Conservation (phyloP, 2,329 filamentous ascomycete species). For the Epichloe uncinata region DNA sequence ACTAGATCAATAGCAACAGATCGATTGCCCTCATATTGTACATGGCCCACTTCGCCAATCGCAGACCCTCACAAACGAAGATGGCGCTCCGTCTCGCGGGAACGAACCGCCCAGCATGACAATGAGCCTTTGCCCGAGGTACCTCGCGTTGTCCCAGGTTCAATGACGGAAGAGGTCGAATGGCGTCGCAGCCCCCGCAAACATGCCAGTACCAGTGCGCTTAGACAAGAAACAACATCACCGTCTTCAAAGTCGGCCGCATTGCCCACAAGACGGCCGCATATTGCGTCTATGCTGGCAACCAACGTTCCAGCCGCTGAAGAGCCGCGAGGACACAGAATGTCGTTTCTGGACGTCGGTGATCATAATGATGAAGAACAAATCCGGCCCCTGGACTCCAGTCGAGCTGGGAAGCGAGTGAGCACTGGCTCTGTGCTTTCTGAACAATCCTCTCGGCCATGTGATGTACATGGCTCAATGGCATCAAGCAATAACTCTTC, state of each 20-base stretch:
- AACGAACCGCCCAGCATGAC: not conserved
- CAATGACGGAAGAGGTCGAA: not conserved
- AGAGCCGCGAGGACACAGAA: slow-evolving; percentile 1
- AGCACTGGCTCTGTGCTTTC: slow-evolving; percentile 18
- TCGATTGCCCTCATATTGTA: not conserved
- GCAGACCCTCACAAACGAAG: not conserved
- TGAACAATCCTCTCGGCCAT: slow-evolving; percentile 11
- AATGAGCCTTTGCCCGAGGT: not conserved
- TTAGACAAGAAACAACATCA: not conserved
- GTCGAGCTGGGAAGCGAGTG: slow-evolving; percentile 14
- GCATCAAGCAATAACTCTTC: slow-evolving; percentile 11
- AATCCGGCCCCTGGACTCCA: slow-evolving; percentile 4
- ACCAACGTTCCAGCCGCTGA: not conserved
- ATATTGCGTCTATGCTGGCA: slow-evolving; percentile 4
- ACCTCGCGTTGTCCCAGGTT: not conserved
- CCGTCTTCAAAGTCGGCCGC: not conserved
- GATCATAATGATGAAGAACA: not conserved
- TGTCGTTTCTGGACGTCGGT: slow-evolving; percentile 4
- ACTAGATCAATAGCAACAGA: slow-evolving; percentile 1
- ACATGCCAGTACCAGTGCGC: slow-evolving; percentile 3
- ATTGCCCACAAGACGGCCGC: not conserved
- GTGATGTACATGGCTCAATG: slow-evolving; percentile 7
- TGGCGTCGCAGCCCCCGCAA: slow-evolving; percentile 2
- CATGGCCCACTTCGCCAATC: not conserved
- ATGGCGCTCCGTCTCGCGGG: slow-evolving; percentile 1